These are phyloP conservation scores for Saccharomycopsis malanga DNA, from an alignment of 805 yeast species.

Conservation along the genomic window DNA sequence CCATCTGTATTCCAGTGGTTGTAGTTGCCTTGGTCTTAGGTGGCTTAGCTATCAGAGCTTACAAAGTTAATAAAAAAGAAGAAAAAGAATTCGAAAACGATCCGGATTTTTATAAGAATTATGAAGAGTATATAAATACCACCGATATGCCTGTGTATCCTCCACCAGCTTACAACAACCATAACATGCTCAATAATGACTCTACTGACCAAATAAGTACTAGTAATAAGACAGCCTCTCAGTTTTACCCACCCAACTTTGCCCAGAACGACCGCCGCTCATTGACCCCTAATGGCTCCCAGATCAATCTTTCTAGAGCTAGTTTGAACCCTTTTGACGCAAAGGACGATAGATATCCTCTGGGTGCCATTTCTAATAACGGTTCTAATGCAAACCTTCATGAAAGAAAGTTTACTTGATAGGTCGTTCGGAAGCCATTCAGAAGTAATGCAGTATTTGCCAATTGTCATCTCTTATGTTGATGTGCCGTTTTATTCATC, in stretches of 20 bases:
- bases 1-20: slow-evolving; percentile 20
- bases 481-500: no score
- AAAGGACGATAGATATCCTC: slow-evolving; percentile 8
- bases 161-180: slow-evolving; percentile 17
- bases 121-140: slow-evolving; percentile 18
- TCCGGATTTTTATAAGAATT: slow-evolving; percentile 21
- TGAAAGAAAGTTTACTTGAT: not conserved
- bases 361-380: slow-evolving; percentile 1
- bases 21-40: slow-evolving; percentile 16
- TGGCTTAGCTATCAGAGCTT: slow-evolving; percentile 16
- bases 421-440: no score
- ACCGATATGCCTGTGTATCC: slow-evolving; percentile 21
- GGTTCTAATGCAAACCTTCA: slow-evolving; percentile 1
- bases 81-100: slow-evolving; percentile 20
- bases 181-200: slow-evolving; percentile 17
- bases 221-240: no score
- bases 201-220: slow-evolving; percentile 9
- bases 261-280: not conserved
- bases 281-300: not conserved
- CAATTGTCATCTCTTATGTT: no score
- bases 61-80: slow-evolving; percentile 18
- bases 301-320: not conserved
- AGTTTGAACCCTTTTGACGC: slow-evolving; percentile 7
- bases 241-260: slow-evolving; percentile 3
- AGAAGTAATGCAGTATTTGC: no score